These are phyloP conservation scores for Teunomyces kruisii DNA, from an alignment of 805 yeast genomes.

Conservation along the genomic window DNA sequence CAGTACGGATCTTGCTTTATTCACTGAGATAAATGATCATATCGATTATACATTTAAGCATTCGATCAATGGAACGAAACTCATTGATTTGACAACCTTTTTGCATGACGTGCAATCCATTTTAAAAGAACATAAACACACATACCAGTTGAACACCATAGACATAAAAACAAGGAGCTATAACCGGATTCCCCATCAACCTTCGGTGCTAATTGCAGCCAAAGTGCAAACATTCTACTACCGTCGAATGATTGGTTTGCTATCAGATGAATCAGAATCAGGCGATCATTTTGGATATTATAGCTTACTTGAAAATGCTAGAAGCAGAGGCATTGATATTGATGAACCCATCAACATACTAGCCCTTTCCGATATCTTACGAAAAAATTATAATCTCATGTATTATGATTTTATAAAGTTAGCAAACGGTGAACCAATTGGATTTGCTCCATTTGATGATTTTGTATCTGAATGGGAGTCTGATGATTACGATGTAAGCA, in stretches of 20 bases:
- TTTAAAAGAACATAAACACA: constrained; percentile 12
- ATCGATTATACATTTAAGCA: constrained; percentile 13
- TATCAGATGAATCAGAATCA: constrained; percentile 21
- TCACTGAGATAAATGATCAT: constrained; percentile 22
- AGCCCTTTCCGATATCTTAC: constrained; percentile 37
- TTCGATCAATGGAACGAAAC: constrained; percentile 16
- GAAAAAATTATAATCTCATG: constrained; percentile 34
- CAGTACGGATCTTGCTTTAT: constrained; percentile 16
- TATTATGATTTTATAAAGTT: constrained; percentile 44
- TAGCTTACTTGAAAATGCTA: constrained; percentile 46
- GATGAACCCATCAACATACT: constrained; percentile 49
- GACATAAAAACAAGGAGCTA: constrained; percentile 65
- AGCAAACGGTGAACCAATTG: constrained; percentile 45
- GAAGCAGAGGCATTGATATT: constrained; percentile 46
- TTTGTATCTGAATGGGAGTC: constrained; percentile 11
- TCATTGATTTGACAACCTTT: constrained; percentile 25
- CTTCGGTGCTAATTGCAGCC: constrained; percentile 48
- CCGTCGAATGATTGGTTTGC: constrained; percentile 44
- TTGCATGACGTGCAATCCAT: constrained; percentile 16
- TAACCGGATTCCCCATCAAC: constrained; percentile 47
- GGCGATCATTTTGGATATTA: constrained; percentile 33
- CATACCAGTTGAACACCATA: constrained; percentile 16
- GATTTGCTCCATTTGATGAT: constrained; percentile 41
- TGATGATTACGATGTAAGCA: constrained; percentile 7
- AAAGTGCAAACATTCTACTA: constrained; percentile 64